Conservation (phyloP, 2,329 filamentous ascomycete genomes). For the Beauveria varroae region DNA sequence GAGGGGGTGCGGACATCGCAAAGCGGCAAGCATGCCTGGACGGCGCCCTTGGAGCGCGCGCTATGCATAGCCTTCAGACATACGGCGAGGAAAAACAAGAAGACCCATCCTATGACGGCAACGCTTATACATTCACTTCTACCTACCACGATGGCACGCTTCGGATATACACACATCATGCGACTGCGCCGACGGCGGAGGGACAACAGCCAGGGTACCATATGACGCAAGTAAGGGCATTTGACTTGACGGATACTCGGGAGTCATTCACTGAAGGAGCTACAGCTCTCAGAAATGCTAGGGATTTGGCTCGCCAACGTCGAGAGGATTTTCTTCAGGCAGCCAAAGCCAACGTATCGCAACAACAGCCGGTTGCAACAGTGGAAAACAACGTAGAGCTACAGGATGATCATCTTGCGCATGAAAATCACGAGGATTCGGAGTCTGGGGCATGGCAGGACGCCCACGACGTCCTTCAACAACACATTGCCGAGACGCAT, state of each 20-base stretch:
- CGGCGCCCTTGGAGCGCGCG: slow-evolving; percentile 29
- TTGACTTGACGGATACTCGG: slow-evolving; percentile 19
- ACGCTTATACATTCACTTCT: slow-evolving; percentile 30
- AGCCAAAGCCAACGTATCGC: slow-evolving; percentile 19
- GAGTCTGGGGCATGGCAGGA: neutral
- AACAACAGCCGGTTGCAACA: neutral
- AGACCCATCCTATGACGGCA: slow-evolving; percentile 25
- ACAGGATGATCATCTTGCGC: no score
- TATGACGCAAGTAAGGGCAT: slow-evolving; percentile 29
- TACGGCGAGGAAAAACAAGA: slow-evolving; percentile 22
- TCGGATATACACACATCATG: slow-evolving; percentile 30
- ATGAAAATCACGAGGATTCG: no score
- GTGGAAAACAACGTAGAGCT: no score
- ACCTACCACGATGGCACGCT: slow-evolving; percentile 30
- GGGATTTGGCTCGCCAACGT: slow-evolving; percentile 29
- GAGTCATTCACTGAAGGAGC: slow-evolving; percentile 27
- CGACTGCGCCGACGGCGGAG: slow-evolving; percentile 22
- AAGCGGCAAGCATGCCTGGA: slow-evolving; percentile 29
- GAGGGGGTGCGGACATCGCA: slow-evolving; percentile 20
- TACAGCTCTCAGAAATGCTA: slow-evolving; percentile 31
- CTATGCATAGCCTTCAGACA: slow-evolving; percentile 30
- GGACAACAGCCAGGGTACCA: slow-evolving; percentile 31
- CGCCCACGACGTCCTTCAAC: neutral
- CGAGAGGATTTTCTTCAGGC: slow-evolving; percentile 27
- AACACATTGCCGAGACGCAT: neutral